phyloP scores from a whole-genome alignment of 2,329 filamentous ascomycete species.

The Blastomyces silverae region DNA sequence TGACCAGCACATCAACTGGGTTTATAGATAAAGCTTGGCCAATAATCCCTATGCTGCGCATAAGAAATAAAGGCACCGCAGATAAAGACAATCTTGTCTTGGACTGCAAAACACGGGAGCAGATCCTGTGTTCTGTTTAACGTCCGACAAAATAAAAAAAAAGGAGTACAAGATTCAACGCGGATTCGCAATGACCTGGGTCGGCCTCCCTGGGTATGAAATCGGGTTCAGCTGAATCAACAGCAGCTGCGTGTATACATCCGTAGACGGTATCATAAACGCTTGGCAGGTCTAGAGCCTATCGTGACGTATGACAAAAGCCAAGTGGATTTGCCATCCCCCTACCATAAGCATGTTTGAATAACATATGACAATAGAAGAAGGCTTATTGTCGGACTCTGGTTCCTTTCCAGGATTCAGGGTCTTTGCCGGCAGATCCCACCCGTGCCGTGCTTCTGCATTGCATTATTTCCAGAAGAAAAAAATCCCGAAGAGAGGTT shows the following conservation, averaged over 20 bases:
- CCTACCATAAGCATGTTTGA: background rate
- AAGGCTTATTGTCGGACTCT: background rate
- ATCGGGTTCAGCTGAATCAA: background rate
- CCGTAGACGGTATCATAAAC: background rate
- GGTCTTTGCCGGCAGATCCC: background rate
- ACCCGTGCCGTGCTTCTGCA: background rate
- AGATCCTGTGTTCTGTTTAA: background rate
- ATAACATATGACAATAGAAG: background rate
- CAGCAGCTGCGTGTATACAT: background rate
- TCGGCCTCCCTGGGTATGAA: background rate
- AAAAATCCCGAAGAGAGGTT: background rate
- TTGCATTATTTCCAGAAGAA: background rate
- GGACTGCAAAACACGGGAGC: background rate
- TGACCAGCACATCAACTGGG: background rate
- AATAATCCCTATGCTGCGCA: background rate
- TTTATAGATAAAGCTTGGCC: background rate
- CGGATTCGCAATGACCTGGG: background rate
- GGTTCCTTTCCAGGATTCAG: background rate
- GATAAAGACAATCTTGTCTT: background rate
- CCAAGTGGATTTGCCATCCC: background rate
- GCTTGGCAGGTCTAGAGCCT: background rate
- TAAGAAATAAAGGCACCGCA: background rate
- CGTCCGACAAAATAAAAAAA: background rate
- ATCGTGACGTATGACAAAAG: conserved; percentile 2
- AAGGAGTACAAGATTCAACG: background rate